These are phyloP conservation scores for Apophysomyces elegans DNA, from an alignment of 371 early-diverging fungal genomes.

Conservation along the genomic window DNA sequence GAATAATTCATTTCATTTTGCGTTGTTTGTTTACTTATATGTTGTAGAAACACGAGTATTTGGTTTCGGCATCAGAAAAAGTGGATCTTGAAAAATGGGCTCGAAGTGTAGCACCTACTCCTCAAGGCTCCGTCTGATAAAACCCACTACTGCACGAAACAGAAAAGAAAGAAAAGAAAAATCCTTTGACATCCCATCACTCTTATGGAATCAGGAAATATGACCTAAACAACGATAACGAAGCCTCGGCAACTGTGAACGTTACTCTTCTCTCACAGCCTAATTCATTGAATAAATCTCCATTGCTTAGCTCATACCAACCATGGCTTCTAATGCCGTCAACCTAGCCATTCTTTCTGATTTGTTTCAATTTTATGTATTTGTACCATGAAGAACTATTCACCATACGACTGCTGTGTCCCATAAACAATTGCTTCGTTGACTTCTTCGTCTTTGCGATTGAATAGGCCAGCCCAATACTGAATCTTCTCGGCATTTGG, in stretches of 20 bases:
- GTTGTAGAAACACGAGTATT: slow-evolving; percentile 56
- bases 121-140: background rate
- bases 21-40: slow-evolving; percentile 8
- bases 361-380: background rate
- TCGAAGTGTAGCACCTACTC: slow-evolving; percentile 15
- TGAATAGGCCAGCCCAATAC: slow-evolving; percentile 79
- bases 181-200: background rate
- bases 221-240: no score
- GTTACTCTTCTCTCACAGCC: background rate
- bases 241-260: background rate
- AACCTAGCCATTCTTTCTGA: background rate
- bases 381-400: background rate
- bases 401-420: background rate
- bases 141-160: background rate
- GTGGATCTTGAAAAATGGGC: slow-evolving; percentile 67
- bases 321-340: no score
- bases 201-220: no score
- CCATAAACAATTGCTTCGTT: slow-evolving; percentile 44
- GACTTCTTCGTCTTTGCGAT: slow-evolving; percentile 60
- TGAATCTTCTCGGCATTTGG: slow-evolving; percentile 66
- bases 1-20: slow-evolving; percentile 20
- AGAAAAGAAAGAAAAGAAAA: background rate
- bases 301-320: background rate
- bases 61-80: slow-evolving; percentile 57
- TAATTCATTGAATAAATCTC: background rate